A percentile compares a stretch with the other conserved stretches of the same genome.
Conservation (phyloP, 331 rosid species). For the Pyrus hybrid region DNA sequence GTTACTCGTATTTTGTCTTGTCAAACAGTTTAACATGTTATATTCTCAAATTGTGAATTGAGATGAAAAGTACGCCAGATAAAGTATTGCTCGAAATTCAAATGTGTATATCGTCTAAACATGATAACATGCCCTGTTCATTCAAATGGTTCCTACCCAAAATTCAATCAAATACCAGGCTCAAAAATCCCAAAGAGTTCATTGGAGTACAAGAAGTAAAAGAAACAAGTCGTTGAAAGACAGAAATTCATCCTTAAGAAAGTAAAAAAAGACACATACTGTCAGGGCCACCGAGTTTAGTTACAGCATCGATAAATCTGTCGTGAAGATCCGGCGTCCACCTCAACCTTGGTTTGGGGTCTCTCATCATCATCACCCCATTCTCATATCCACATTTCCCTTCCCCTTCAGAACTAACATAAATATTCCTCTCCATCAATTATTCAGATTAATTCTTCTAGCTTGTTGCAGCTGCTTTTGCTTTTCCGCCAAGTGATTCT, state of each 20-base stretch:
- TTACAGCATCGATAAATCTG: constrained; percentile 84
- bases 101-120: background rate
- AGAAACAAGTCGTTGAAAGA: background rate
- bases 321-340: constrained; percentile 97
- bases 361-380: constrained; percentile 84
- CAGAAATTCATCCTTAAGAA: background rate
- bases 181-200: background rate
- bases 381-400: constrained; percentile 31
- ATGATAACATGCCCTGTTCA: background rate
- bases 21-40: background rate
- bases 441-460: background rate
- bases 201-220: background rate
- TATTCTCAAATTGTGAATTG: background rate
- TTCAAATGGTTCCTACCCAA: background rate
- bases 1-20: background rate
- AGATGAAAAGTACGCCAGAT: background rate
- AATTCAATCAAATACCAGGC: background rate
- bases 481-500: background rate
- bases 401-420: background rate
- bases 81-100: background rate
- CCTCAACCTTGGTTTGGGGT: constrained; percentile 82
- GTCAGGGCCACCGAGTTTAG: constrained; percentile 96
- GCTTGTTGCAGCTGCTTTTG: background rate
- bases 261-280: constrained; percentile 28
- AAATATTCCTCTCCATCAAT: constrained; percentile 37